These are phyloP conservation scores for Zasmidium citrigriseum DNA, from an alignment of 2,329 filamentous ascomycete species.

Conservation along the genomic window DNA sequence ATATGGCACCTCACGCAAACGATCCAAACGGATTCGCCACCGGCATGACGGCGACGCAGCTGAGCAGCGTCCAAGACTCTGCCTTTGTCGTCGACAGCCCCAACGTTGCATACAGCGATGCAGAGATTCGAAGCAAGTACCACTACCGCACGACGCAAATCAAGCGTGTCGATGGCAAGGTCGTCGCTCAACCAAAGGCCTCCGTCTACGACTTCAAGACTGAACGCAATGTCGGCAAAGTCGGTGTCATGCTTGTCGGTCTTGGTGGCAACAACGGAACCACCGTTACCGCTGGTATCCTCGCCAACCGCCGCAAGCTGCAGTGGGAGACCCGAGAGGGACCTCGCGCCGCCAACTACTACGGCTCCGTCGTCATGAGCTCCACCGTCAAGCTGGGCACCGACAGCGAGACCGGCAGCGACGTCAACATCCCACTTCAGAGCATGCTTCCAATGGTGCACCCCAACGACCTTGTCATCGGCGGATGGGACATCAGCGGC, in stretches of 20 bases:
- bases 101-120: slow-evolving; percentile 87
- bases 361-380: slow-evolving; percentile 94
- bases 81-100: slow-evolving; percentile 85
- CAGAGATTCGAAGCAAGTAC: slow-evolving; percentile 89
- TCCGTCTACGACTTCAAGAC: slow-evolving; percentile 97
- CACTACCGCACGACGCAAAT: slow-evolving; percentile 93
- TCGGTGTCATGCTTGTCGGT: slow-evolving; percentile 95
- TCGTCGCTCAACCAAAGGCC: slow-evolving; percentile 82
- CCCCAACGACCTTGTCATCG: slow-evolving; percentile 91
- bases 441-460: slow-evolving; percentile 86
- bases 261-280: slow-evolving; percentile 98
- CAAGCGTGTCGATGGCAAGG: slow-evolving; percentile 70
- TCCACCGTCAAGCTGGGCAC: slow-evolving; percentile 96
- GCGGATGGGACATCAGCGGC: slow-evolving; percentile 95
- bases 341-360: slow-evolving; percentile 86
- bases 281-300: slow-evolving; percentile 93
- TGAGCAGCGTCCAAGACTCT: slow-evolving; percentile 24
- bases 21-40: slow-evolving; percentile 58
- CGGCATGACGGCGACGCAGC: slow-evolving; percentile 39
- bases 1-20: slow-evolving; percentile 97
- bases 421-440: slow-evolving; percentile 96
- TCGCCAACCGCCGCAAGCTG: slow-evolving; percentile 86
- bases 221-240: slow-evolving; percentile 87
- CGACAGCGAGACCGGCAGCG: slow-evolving; percentile 77
- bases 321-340: slow-evolving; percentile 95